phyloP scores from a whole-genome alignment of 768 basidiomycete species.

The Auricularia auricula-judae region DNA sequence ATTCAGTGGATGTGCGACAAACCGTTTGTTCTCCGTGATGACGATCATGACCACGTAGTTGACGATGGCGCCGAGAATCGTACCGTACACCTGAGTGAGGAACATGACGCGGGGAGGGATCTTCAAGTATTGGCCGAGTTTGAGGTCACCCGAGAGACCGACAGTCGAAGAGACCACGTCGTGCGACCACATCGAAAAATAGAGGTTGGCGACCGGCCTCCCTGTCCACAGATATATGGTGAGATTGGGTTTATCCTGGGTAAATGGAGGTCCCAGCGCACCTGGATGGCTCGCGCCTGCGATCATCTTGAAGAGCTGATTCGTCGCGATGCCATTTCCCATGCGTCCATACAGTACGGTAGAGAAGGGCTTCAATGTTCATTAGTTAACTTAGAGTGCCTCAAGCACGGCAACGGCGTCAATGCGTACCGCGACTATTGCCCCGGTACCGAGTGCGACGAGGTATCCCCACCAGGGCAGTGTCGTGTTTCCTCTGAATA shows the following conservation, averaged over 20 bases:
- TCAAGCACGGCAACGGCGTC: not conserved
- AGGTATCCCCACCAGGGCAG: conserved; percentile 56
- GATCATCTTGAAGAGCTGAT: conserved; percentile 28
- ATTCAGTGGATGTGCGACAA: not conserved
- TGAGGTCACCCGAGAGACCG: conserved; percentile 29
- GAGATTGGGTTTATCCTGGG: no score
- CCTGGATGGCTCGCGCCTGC: conserved; percentile 10
- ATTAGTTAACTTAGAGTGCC: not conserved
- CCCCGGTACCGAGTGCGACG: conserved; percentile 41
- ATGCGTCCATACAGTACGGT: conserved; percentile 45
- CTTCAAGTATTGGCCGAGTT: conserved; percentile 37
- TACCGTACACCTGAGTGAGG: conserved; percentile 54
- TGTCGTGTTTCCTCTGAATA: conserved; percentile 46
- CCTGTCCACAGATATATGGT: no score
- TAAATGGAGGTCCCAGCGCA: not conserved
- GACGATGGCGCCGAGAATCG: conserved; percentile 34
- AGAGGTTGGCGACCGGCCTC: no score
- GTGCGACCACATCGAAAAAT: conserved; percentile 64
- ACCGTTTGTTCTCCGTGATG: conserved; percentile 1
- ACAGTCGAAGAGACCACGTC: conserved; percentile 47
- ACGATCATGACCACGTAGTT: conserved; percentile 35
- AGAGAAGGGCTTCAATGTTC: conserved; percentile 37
- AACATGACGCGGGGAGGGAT: conserved; percentile 60
- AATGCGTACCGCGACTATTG: conserved; percentile 11
- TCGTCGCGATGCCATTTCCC: conserved; percentile 50